Percentiles rank a stretch among this genome's conserved stretches.
Conservation (phyloP, 208 protist species). For the Acanthamoeba royreba region DNA sequence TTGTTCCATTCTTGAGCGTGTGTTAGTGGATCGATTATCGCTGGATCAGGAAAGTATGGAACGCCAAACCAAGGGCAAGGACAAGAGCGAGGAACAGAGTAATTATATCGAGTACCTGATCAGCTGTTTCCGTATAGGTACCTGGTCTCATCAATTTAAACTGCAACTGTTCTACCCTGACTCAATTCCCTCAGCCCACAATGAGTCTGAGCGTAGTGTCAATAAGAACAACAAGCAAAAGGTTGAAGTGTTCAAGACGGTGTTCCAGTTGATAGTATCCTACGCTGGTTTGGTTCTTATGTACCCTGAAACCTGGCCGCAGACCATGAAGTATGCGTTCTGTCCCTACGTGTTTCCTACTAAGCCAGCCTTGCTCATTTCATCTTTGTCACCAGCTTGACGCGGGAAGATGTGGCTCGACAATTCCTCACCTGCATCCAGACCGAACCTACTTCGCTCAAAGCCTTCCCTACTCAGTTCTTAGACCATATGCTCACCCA, state of each 20-base stretch:
- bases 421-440: slow-evolving; percentile 29
- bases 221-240: slow-evolving; percentile 5
- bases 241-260: not conserved
- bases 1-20: not conserved
- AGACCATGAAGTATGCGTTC: not conserved
- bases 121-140: not conserved
- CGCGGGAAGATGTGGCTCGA: not conserved
- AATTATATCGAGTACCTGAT: slow-evolving; percentile 35
- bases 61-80: not conserved
- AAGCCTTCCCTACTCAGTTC: not conserved
- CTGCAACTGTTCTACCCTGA: not conserved
- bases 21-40: slow-evolving; percentile 7
- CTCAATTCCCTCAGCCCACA: not conserved
- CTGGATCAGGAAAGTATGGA: not conserved
- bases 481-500: not conserved
- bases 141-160: not conserved
- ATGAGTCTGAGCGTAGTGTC: not conserved
- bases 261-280: not conserved
- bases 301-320: slow-evolving; percentile 25
- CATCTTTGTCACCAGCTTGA: not conserved
- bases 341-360: not conserved
- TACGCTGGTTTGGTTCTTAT: slow-evolving; percentile 23
- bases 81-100: not conserved
- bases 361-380: not conserved
- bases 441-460: not conserved